A percentile compares a stretch with the other conserved stretches of the same genome.
Conservation (phyloP, 2,329 filamentous ascomycete species). For the Beauveria pseudobassiana region DNA sequence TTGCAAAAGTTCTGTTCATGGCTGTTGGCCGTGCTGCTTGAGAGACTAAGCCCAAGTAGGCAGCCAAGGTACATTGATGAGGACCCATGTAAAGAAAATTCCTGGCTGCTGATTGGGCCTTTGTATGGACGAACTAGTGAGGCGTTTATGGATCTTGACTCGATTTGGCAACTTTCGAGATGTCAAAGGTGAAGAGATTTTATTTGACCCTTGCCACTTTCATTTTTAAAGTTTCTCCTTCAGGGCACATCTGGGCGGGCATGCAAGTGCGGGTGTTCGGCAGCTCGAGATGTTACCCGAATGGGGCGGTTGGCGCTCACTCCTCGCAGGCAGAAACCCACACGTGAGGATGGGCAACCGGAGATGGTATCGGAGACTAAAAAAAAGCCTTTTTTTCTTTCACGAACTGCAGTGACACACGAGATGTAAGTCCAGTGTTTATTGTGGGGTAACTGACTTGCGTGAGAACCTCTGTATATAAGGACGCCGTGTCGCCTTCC, state of each 20-base stretch:
- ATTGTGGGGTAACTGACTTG: background rate
- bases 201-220: background rate
- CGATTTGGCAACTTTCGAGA: conserved; percentile 8
- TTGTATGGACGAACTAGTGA: background rate
- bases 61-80: conserved; percentile 9
- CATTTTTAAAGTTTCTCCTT: background rate
- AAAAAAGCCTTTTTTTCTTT: background rate
- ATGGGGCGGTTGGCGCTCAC: conserved; percentile 9
- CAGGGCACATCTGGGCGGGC: background rate
- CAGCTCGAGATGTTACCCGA: background rate
- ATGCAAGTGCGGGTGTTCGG: background rate
- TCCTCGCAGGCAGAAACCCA: background rate
- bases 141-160: conserved; percentile 4
- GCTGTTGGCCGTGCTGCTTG: background rate
- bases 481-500: background rate
- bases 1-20: background rate
- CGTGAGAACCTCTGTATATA: background rate
- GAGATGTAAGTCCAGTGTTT: background rate
- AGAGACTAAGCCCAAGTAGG: conserved; percentile 3
- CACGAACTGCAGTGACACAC: background rate
- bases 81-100: background rate
- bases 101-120: background rate
- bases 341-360: background rate
- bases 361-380: background rate
- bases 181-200: background rate